Evolutionary conservation across 2,329 filamentous ascomycete genomes (phyloP).

Genomic region (Emmonsiellopsis sp.): DNA sequence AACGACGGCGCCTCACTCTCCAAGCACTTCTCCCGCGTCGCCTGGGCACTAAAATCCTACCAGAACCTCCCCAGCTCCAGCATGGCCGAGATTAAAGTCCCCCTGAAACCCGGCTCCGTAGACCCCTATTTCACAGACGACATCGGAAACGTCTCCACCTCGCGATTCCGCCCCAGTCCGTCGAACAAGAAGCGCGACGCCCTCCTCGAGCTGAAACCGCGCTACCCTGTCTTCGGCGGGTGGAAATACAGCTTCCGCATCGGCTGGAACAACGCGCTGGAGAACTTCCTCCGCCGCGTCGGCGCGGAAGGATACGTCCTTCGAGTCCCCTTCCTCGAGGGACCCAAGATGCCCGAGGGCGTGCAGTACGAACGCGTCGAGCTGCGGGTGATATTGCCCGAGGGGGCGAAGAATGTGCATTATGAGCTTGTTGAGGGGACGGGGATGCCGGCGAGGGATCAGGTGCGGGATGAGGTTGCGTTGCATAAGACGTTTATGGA

Average conservation of each 20-base stretch:
- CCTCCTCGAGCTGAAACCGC: conserved; percentile 80
- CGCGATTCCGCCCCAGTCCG: conserved; percentile 57
- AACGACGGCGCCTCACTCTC: conserved; percentile 76
- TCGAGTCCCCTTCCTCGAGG: conserved; percentile 87
- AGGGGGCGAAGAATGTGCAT: conserved; percentile 60
- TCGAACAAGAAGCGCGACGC: conserved; percentile 55
- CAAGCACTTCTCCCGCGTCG: conserved; percentile 63
- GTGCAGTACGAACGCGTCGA: conserved; percentile 75
- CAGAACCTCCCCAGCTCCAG: conserved; percentile 69
- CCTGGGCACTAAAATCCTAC: conserved; percentile 64
- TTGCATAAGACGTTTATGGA: conserved; percentile 89
- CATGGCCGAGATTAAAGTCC: conserved; percentile 71
- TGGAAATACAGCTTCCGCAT: conserved; percentile 98
- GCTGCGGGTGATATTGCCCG: conserved; percentile 76
- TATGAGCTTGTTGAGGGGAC: conserved; percentile 71
- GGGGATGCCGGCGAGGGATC: conserved; percentile 47
- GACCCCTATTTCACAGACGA: conserved; percentile 93
- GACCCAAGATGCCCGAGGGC: conserved; percentile 76
- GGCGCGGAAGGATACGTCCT: conserved; percentile 66
- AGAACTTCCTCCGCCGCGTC: conserved; percentile 59
- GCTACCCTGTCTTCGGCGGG: conserved; percentile 92
- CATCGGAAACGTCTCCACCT: conserved; percentile 95
- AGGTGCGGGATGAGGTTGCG: conserved; percentile 41
- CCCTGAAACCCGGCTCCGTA: conserved; percentile 66
- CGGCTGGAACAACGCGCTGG: conserved; percentile 85